Percentiles rank a stretch among this genome's conserved stretches.
These are phyloP conservation scores for Pilatotrama ljubarskyi DNA, from an alignment of 768 basidiomycete species.

Conservation along the genomic window DNA sequence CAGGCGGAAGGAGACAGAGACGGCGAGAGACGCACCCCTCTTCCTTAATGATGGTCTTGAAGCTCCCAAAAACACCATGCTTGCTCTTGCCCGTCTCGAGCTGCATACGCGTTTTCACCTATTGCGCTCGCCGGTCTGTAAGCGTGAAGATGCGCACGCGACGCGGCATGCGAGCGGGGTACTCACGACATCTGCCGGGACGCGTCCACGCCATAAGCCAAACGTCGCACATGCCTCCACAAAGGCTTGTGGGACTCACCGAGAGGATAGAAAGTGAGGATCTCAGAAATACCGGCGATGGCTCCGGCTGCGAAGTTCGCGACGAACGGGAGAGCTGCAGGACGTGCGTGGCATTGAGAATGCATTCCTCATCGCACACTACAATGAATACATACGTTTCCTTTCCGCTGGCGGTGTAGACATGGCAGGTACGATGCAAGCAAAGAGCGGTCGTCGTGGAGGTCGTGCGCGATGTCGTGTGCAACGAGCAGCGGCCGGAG, in stretches of 20 bases:
- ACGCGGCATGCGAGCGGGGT: background rate
- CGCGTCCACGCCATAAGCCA: background rate
- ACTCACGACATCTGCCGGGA: conserved; percentile 78
- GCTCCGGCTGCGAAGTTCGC: conserved; percentile 95
- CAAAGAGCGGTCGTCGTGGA: background rate
- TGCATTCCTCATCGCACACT: background rate
- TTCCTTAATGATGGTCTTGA: conserved; percentile 78
- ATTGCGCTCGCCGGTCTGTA: conserved; percentile 12
- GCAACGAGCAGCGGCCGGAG: background rate
- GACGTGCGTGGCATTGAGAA: background rate
- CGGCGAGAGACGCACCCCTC: conserved; percentile 72
- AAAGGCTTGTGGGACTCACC: conserved; percentile 64
- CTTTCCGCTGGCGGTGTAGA: conserved; percentile 15
- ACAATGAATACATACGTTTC: background rate
- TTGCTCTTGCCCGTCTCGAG: conserved; percentile 81
- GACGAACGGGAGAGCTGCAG: conserved; percentile 74
- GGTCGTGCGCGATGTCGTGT: background rate
- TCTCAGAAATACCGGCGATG: conserved; percentile 88
- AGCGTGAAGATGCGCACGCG: conserved; percentile 12
- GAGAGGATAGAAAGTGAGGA: conserved; percentile 85
- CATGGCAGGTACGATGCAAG: background rate
- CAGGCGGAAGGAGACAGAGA: background rate
- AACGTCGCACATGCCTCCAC: background rate
- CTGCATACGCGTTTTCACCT: conserved; percentile 99
- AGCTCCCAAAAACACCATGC: conserved; percentile 78